phyloP scores from a whole-genome alignment of 306 rosid genomes.

The Lathyrus oleraceus region DNA sequence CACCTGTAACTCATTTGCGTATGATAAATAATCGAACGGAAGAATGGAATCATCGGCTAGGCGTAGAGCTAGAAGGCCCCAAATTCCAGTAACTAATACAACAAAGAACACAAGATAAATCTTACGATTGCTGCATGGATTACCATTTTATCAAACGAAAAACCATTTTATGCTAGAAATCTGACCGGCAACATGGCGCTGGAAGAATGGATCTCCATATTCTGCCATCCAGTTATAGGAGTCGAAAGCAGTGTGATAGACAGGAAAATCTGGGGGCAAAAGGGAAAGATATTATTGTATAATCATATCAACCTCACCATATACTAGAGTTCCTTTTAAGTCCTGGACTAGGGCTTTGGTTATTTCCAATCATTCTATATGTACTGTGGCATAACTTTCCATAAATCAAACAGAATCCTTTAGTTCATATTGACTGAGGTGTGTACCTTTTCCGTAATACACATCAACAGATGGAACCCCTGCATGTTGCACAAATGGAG shows the following conservation, averaged over 20 bases:
- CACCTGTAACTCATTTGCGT: conserved; percentile 83
- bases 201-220: conserved; percentile 88
- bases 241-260: conserved; percentile 91
- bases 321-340: neutral
- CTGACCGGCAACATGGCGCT: conserved; percentile 84
- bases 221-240: conserved; percentile 86
- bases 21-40: conserved; percentile 70
- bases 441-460: conserved; percentile 85
- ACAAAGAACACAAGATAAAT: conserved; percentile 22
- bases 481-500: conserved; percentile 89
- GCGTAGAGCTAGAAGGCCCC: conserved; percentile 92
- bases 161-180: conserved; percentile 10
- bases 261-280: conserved; percentile 71
- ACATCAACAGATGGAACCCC: conserved; percentile 87
- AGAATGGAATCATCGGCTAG: conserved; percentile 76
- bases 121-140: conserved; percentile 1
- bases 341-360: neutral
- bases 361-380: conserved; percentile 12
- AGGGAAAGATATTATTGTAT: conserved; percentile 21
- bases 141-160: conserved; percentile 12
- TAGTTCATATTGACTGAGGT: neutral
- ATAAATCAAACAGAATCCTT: conserved; percentile 13
- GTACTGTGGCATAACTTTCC: neutral
- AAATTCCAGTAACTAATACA: conserved; percentile 73
- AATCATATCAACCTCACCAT: neutral